Base-by-base conservation (phyloP, 441 rosid species). In the Francoa sonchifolia region DNA sequence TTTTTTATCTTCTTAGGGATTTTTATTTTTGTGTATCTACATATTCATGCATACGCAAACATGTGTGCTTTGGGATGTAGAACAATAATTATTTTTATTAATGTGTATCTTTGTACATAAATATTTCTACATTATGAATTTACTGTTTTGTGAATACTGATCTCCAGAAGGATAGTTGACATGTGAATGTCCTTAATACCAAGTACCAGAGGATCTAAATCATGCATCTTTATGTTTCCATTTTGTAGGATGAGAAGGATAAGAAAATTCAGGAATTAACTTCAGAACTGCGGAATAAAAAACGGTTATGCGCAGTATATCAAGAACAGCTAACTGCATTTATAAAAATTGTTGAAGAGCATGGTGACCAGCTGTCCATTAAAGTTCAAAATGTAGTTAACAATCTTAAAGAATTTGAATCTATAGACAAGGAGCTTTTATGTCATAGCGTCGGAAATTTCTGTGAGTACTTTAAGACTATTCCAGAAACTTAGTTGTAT, bases 231-330 rank as follows among this genome's bases (percentile, higher is more conserved):
- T 10, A n/a, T 44, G 32, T 33, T 2, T 46, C 9, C 42, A 18
- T 20, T 34, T 35, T 42, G 33, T 59, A 79, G 85, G 92, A 73
- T 26, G 88, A 77, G 13, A 87, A 87, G 65, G 94, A 77, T 58
- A 77, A 74, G 69, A 77, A 62, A 43, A 79, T 87, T 65, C 94
- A 82, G 62, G 94, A 80, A 65, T 29, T 82, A 54, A 87, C 82
- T 0, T 54, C 64, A 5, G 96, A 87, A 65, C 52, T 87, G 29
- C 54, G 82, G 44, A 80, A 77, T 67, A 76, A 77, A 86, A 82
- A 80, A 61, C 74, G 86, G 10, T 42, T 82, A 33, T 82, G 94
- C 48, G 72, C 82, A 28, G 79, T 80, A 8, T 87, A 80, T 44
- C 81, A 71, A 60, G 92, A 79, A 54, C 92, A 80, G 50, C 61